Evolutionary conservation across 345 rosid species (phyloP).

Genomic region (Lumnitzera littorea): DNA sequence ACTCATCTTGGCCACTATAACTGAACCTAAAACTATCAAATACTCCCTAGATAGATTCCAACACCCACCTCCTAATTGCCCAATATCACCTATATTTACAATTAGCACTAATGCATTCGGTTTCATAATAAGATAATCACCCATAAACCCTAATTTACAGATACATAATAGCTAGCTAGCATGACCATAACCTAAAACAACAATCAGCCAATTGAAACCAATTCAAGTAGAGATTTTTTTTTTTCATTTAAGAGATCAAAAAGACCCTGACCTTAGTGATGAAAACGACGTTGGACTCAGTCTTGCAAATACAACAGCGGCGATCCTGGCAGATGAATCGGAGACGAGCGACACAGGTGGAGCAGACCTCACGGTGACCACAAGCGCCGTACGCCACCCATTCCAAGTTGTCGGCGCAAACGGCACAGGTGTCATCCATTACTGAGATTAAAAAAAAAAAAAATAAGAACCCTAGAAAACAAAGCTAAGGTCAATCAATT

Average conservation of each 20-base stretch:
- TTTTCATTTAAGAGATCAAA: background rate
- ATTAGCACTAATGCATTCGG: no score
- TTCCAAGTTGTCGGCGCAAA: slow-evolving; percentile 80
- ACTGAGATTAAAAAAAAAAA: background rate
- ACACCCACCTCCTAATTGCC: no score
- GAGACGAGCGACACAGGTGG: slow-evolving; percentile 87
- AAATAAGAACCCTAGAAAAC: no score
- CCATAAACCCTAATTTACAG: no score
- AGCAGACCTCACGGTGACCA: slow-evolving; percentile 82
- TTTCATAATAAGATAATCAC: no score
- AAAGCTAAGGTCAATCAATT: no score
- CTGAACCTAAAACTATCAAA: no score
- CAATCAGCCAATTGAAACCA: background rate
- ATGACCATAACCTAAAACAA: background rate
- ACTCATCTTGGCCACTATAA: no score
- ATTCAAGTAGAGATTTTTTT: background rate
- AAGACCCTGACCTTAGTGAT: slow-evolving; percentile 72
- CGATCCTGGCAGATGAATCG: slow-evolving; percentile 84
- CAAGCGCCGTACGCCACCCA: slow-evolving; percentile 94
- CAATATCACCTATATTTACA: no score
- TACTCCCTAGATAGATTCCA: no score
- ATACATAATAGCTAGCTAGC: no score
- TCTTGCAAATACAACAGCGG: slow-evolving; percentile 90
- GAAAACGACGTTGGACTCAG: slow-evolving; percentile 47
- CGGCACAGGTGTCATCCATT: slow-evolving; percentile 93